phyloP scores from a whole-genome alignment of 73 alveolate genomes.

The Paramecium caudatum region DNA sequence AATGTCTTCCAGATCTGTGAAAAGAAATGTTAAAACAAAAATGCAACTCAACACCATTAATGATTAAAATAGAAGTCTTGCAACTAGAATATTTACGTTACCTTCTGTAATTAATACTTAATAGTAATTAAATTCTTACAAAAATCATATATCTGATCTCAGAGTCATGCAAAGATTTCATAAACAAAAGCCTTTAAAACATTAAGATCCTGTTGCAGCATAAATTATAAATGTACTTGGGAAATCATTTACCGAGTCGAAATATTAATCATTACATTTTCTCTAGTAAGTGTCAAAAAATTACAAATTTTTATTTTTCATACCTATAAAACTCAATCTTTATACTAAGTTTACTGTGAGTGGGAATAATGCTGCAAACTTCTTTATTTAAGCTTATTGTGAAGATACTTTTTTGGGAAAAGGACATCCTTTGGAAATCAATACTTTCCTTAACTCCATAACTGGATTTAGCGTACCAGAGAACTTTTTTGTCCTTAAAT shows the following conservation, averaged over 20 bases:
- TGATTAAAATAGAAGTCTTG: constrained; percentile 6
- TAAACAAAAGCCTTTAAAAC: background rate
- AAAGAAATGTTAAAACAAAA: background rate
- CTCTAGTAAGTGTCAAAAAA: background rate
- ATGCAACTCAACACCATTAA: background rate
- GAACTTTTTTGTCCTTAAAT: background rate
- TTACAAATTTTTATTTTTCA: background rate
- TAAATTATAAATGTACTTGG: background rate
- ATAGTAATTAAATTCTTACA: background rate
- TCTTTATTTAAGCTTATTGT: background rate
- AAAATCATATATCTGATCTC: background rate
- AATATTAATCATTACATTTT: background rate
- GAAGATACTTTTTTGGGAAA: constrained; percentile 10
- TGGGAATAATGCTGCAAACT: background rate
- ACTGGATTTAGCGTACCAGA: background rate
- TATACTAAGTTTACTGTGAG: background rate
- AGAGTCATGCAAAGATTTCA: constrained; percentile 27
- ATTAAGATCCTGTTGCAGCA: background rate
- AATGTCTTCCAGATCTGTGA: background rate
- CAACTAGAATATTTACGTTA: constrained; percentile 4
- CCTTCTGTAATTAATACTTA: constrained; percentile 29
- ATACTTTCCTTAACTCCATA: background rate
- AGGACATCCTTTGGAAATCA: background rate
- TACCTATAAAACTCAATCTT: background rate
- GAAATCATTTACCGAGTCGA: background rate